Evolutionary conservation across 164 flowering plant genomes (phyloP), one percentile per base, ranked within the genome.

Genomic region (Piper longum): DNA sequence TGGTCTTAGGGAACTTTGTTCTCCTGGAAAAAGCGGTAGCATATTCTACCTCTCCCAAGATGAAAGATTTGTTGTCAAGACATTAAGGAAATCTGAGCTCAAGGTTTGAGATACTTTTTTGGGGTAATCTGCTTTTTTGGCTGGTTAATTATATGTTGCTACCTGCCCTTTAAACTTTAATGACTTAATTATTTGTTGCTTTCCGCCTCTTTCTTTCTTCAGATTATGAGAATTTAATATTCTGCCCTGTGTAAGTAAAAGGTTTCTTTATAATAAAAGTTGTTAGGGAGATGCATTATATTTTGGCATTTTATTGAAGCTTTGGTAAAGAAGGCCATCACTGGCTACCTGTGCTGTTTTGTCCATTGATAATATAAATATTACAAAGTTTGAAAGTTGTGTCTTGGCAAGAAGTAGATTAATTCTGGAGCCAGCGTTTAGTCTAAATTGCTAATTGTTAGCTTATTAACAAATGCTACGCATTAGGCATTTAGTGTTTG

Each of bases 1-100:
- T 81, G 91, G 95, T 60, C 77, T 95, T 60, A 87, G 83, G 68
- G 99, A 89, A 75, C 77, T 89, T 71, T 82, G 90, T 67, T 95
- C 99, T 43, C 86, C 97, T 2, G 99, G 99, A 51, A 95, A 95
- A 83, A 95, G 99, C 78, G 97, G 99, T 72, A 88, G 95, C 64
- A 70, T 91, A 62, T 95, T 95, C 79, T 95, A 84, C 77, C 80
- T 85, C 64, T 88, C 97, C 40, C 86, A 79, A 62, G 97, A 95
- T 79, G 91, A 87, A 64, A 88, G 85, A 81, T 95, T 91, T 78
- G 80, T 91, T 64, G 85, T 91, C 42, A 95, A 95, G 81, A 91
- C 97, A 40, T 64, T 91, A 44, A 83, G 75, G 66, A 85, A 66
- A 68, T 69, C 80, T 44, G 99, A 95, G 71, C 69, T 88, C 61